Conservation (phyloP, 106 monocot genomes). For the Triglochin maritima region DNA sequence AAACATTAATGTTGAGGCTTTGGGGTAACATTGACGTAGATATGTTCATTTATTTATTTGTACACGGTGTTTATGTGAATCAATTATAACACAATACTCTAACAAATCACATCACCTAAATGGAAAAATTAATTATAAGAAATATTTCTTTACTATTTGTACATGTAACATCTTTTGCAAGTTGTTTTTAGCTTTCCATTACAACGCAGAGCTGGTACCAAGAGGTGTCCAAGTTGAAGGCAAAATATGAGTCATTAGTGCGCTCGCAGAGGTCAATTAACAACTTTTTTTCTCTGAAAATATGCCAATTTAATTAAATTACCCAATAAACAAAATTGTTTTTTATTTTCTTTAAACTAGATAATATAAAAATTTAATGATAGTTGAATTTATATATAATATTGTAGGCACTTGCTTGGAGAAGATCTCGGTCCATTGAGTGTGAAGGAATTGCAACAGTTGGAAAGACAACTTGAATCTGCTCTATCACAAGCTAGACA, state of each 20-base stretch:
- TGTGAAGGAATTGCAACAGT: constrained; percentile 76
- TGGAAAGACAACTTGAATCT: constrained; percentile 72
- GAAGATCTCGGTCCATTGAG: constrained; percentile 87
- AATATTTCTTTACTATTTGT: no score
- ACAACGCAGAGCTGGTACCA: constrained; percentile 60
- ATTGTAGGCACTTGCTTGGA: constrained; percentile 63
- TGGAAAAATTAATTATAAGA: no score
- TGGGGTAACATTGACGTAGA: no score
- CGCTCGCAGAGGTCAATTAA: constrained; percentile 49
- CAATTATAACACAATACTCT: no score
- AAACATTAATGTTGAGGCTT: no score
- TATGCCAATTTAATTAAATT: background rate
- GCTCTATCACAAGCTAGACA: constrained; percentile 66
- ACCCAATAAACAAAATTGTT: background rate
- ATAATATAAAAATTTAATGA: no score
- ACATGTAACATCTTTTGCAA: no score
- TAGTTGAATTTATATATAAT: background rate
- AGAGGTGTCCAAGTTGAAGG: constrained; percentile 70
- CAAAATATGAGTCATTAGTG: constrained; percentile 59
- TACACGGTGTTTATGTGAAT: no score
- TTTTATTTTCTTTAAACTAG: no score
- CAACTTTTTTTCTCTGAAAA: background rate
- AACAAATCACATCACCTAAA: no score
- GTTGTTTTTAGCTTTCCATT: background rate
- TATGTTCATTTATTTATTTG: no score